Percentiles rank a stretch among this genome's conserved stretches.
These are phyloP conservation scores for Globisporangium apiculatum DNA, from an alignment of 352 stramenopile species.

Conservation along the genomic window DNA sequence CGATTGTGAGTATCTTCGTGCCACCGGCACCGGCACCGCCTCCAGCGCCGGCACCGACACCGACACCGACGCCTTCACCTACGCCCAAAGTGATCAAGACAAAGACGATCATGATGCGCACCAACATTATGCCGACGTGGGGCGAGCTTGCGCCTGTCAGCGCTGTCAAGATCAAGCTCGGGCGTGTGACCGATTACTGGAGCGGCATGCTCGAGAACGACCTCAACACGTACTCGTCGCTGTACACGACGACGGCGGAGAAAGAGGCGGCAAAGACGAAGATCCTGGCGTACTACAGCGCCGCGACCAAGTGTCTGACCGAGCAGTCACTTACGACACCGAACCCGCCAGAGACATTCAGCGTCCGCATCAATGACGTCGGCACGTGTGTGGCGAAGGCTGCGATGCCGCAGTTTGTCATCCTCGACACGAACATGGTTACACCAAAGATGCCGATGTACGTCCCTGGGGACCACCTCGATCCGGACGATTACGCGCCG, in stretches of 20 bases:
- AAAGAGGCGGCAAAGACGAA: neutral
- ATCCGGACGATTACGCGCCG: slow-evolving; percentile 2
- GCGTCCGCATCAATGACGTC: neutral
- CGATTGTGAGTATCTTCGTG: slow-evolving; percentile 1
- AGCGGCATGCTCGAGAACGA: neutral
- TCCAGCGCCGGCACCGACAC: neutral
- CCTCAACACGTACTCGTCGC: neutral
- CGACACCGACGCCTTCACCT: neutral
- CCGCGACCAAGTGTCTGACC: slow-evolving; percentile 1
- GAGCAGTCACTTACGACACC: neutral
- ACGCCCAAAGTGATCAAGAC: neutral
- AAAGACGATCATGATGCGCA: slow-evolving; percentile 6
- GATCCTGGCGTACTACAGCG: slow-evolving; percentile 3
- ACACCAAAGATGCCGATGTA: slow-evolving; percentile 1
- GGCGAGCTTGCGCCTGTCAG: neutral
- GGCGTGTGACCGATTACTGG: slow-evolving; percentile 2
- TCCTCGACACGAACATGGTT: slow-evolving; percentile 1
- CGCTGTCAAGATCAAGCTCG: slow-evolving; percentile 2
- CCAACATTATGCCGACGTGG: slow-evolving; percentile 3
- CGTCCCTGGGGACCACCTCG: slow-evolving; percentile 2
- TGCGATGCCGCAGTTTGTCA: slow-evolving; percentile 1
- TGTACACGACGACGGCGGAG: neutral
- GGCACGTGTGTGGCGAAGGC: neutral
- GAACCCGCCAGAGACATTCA: slow-evolving; percentile 1
- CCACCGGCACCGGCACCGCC: neutral